These are phyloP conservation scores for Xylariaceae sp. DNA, from an alignment of 2,329 filamentous ascomycete genomes.

Conservation along the genomic window DNA sequence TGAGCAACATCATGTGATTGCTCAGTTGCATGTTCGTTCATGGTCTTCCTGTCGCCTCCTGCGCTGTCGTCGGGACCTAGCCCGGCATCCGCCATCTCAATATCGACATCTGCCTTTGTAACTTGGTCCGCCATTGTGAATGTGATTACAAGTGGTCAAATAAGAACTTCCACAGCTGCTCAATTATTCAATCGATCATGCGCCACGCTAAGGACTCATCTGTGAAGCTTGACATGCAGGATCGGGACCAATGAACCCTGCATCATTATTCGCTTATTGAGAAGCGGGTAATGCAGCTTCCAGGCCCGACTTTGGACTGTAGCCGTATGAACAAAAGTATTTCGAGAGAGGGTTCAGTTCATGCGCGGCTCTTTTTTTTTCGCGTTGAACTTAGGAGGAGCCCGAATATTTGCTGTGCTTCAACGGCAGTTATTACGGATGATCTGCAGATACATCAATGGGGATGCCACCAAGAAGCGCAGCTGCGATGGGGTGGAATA, in stretches of 20 bases:
- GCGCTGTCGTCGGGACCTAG: slow-evolving; percentile 3
- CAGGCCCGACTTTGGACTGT: not conserved
- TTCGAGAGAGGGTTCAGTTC: too few relatives aligned
- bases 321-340: not conserved
- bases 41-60: slow-evolving; percentile 10
- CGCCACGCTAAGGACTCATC: not conserved
- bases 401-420: too few relatives aligned
- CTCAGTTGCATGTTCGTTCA: slow-evolving; percentile 8
- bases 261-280: not conserved
- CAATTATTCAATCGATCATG: not conserved
- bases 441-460: too few relatives aligned
- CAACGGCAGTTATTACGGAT: too few relatives aligned
- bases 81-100: slow-evolving; percentile 25
- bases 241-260: not conserved
- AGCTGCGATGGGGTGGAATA: too few relatives aligned
- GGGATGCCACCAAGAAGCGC: too few relatives aligned
- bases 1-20: slow-evolving; percentile 10
- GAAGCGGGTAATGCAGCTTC: not conserved
- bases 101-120: slow-evolving; percentile 15
- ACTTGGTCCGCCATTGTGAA: slow-evolving; percentile 15
- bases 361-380: too few relatives aligned
- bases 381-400: too few relatives aligned
- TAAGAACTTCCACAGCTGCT: not conserved
- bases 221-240: not conserved
- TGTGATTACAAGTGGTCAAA: not conserved